Evolutionary conservation across 768 basidiomycete species (phyloP).

Genomic region (Lentinula edodes): DNA sequence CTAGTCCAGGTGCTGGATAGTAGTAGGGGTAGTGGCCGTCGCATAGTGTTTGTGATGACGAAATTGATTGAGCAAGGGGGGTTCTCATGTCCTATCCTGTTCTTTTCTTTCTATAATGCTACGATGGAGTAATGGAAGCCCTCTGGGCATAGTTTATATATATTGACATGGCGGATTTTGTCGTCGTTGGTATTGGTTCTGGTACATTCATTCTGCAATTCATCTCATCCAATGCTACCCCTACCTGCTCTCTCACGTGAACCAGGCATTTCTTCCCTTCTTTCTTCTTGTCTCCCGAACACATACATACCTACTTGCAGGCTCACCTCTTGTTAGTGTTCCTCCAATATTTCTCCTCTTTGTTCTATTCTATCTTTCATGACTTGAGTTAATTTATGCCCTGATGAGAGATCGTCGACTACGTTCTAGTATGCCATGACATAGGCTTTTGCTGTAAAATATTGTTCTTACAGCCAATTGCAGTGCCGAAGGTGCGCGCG

Average conservation of each 20-base stretch:
- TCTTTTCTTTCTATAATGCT: background rate
- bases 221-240: background rate
- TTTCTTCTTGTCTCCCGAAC: background rate
- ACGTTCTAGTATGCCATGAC: too few species aligned
- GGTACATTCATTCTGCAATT: background rate
- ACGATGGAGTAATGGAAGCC: conserved; percentile 5
- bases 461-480: too few species aligned
- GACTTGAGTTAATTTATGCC: too few species aligned
- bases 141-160: background rate
- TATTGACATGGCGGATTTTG: background rate
- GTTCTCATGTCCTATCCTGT: background rate
- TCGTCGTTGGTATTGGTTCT: background rate
- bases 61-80: background rate
- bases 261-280: background rate
- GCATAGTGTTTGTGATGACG: background rate
- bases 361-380: background rate
- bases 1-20: background rate
- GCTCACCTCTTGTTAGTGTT: background rate
- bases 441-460: too few species aligned
- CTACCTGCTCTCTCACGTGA: background rate
- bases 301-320: background rate
- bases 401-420: too few species aligned
- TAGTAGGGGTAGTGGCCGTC: background rate
- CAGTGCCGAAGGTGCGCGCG: too few species aligned
- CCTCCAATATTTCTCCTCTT: background rate